Conservation (phyloP, 768 basidiomycete genomes). For the Sarcomyxa edulis region DNA sequence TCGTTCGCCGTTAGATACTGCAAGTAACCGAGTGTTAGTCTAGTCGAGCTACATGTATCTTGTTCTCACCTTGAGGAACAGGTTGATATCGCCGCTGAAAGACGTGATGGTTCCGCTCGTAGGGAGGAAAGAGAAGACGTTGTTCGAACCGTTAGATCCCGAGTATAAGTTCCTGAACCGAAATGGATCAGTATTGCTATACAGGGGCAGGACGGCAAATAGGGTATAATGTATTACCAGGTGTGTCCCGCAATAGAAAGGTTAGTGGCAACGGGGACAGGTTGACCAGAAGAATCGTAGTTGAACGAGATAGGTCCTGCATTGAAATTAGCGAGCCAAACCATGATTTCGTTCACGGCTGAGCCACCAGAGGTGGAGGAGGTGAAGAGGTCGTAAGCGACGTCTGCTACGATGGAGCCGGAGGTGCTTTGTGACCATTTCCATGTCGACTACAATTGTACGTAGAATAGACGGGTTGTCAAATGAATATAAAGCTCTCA, state of each 20-base stretch:
- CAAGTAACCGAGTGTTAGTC: background rate
- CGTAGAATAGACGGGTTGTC: background rate
- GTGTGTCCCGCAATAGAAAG: conserved; percentile 42
- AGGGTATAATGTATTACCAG: conserved; percentile 30
- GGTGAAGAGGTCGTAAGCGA: conserved; percentile 65
- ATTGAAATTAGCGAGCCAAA: conserved; percentile 59
- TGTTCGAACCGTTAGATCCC: conserved; percentile 49
- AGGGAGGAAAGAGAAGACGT: conserved; percentile 46
- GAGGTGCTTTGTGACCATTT: conserved; percentile 43
- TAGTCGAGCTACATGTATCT: background rate
- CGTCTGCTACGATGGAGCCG: conserved; percentile 42
- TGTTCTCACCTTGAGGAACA: conserved; percentile 39
- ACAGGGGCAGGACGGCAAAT: background rate
- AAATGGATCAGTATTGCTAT: background rate
- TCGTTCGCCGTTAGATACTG: conserved; percentile 48
- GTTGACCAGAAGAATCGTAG: conserved; percentile 40
- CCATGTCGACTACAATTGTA: conserved; percentile 41
- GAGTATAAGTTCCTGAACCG: conserved; percentile 46
- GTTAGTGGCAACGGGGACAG: conserved; percentile 38
- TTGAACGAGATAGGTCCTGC: conserved; percentile 50
- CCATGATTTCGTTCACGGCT: conserved; percentile 50
- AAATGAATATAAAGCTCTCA: background rate
- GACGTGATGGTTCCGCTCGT: conserved; percentile 30
- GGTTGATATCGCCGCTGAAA: conserved; percentile 50
- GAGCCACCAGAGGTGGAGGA: conserved; percentile 42